Conservation (phyloP, 805 yeast species). For the Phaffomyces opuntiae region DNA sequence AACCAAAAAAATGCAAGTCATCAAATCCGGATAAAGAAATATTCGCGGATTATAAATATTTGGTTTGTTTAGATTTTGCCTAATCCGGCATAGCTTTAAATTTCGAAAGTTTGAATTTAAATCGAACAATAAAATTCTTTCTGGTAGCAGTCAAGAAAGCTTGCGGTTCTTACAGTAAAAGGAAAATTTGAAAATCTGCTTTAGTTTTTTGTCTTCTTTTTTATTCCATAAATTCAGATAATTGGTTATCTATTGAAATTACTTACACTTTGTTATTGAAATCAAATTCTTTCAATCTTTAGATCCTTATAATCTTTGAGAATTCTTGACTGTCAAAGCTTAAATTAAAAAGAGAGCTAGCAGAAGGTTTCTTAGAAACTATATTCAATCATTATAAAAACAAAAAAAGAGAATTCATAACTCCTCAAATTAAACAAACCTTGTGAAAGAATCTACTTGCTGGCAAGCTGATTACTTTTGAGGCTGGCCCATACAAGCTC, state of each 20-base stretch:
- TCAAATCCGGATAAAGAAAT: constrained; percentile 1
- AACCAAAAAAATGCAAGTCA: constrained; percentile 2
- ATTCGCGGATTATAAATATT: neutral
- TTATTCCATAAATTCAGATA: neutral
- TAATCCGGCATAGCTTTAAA: neutral
- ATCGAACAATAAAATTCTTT: neutral
- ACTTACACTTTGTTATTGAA: neutral
- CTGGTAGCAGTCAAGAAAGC: neutral
- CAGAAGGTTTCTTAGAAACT: neutral
- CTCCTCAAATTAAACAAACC: neutral
- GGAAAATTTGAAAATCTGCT: neutral
- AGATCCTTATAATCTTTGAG: no score
- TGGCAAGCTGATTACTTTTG: constrained; percentile 8
- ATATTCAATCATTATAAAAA: neutral
- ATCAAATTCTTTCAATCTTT: neutral
- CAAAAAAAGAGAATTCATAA: neutral
- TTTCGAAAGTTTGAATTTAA: neutral
- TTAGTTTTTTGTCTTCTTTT: neutral
- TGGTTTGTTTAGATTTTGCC: constrained; percentile 8
- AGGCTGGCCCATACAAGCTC: constrained; percentile 4
- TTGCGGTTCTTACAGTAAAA: neutral
- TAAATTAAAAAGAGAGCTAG: no score
- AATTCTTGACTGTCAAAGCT: no score
- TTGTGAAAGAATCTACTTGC: constrained; percentile 7
- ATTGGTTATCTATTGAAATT: neutral